phyloP scores from a whole-genome alignment of 805 yeast species.

The Saccharomyces paradoxus region DNA sequence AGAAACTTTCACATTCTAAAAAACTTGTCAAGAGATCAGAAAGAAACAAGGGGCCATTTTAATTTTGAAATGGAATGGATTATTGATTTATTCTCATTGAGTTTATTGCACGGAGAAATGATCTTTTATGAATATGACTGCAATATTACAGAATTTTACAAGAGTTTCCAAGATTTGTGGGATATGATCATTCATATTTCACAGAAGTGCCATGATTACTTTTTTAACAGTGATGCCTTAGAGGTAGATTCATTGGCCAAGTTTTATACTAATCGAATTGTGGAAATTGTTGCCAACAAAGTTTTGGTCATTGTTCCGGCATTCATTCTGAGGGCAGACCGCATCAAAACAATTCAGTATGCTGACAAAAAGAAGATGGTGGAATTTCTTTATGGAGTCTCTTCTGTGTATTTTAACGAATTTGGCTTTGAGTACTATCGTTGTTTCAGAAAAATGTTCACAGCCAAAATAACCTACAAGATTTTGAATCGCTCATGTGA shows the following conservation, averaged over 20 bases:
- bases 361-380: slow-evolving; percentile 11
- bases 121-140: slow-evolving; percentile 15
- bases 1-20: slow-evolving; percentile 6
- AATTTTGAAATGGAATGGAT: slow-evolving; percentile 19
- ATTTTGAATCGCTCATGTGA: slow-evolving; percentile 17
- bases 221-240: slow-evolving; percentile 8
- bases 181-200: slow-evolving; percentile 15
- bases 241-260: slow-evolving; percentile 12
- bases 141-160: slow-evolving; percentile 9
- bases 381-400: slow-evolving; percentile 15
- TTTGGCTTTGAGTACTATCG: slow-evolving; percentile 25
- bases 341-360: slow-evolving; percentile 9
- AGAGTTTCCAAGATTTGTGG: slow-evolving; percentile 15
- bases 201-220: slow-evolving; percentile 14
- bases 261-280: slow-evolving; percentile 24
- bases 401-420: slow-evolving; percentile 26
- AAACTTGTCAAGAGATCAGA: slow-evolving; percentile 1
- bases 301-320: slow-evolving; percentile 20
- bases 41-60: slow-evolving; percentile 3
- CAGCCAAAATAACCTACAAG: slow-evolving; percentile 23
- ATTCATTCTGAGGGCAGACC: slow-evolving; percentile 18
- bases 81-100: slow-evolving; percentile 15
- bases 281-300: slow-evolving; percentile 22
- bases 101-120: slow-evolving; percentile 18
- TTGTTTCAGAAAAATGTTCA: slow-evolving; percentile 25